Percentiles rank a stretch among this genome's conserved stretches.
phyloP scores from a whole-genome alignment of 768 basidiomycete species.

The Calocybe cyanea region DNA sequence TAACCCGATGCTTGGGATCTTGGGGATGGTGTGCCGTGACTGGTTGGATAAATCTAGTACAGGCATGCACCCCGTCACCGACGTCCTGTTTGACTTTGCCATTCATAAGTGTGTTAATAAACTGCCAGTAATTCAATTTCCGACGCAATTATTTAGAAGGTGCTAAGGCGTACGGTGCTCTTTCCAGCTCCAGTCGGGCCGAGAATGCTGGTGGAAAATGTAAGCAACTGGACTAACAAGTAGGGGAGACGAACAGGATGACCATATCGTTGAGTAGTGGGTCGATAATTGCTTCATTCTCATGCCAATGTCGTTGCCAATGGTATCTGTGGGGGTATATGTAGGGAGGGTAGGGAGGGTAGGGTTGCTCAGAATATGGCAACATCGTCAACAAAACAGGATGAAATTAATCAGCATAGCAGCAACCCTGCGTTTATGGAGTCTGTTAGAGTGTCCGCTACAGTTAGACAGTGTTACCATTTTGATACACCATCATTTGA shows the following conservation, averaged over 20 bases:
- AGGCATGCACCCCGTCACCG: constrained; percentile 13
- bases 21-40: constrained; percentile 7
- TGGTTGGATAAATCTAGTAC: constrained; percentile 7
- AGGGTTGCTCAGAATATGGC: no score
- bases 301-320: no score
- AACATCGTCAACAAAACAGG: no score
- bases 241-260: constrained; percentile 8
- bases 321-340: no score
- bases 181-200: constrained; percentile 14
- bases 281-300: neutral
- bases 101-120: constrained; percentile 11
- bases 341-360: no score
- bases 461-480: no score
- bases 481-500: no score
- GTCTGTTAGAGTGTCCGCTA: no score
- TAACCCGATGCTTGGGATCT: constrained; percentile 7
- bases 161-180: constrained; percentile 9
- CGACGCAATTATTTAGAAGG: neutral
- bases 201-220: constrained; percentile 4
- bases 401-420: no score
- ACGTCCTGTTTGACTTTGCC: constrained; percentile 1
- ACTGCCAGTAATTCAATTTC: neutral
- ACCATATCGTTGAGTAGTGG: constrained; percentile 14
- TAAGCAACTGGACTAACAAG: neutral
- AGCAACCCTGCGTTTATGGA: no score